Base-by-base conservation (phyloP, 2,329 filamentous ascomycete species). In the Stemphylium vesicarium region DNA sequence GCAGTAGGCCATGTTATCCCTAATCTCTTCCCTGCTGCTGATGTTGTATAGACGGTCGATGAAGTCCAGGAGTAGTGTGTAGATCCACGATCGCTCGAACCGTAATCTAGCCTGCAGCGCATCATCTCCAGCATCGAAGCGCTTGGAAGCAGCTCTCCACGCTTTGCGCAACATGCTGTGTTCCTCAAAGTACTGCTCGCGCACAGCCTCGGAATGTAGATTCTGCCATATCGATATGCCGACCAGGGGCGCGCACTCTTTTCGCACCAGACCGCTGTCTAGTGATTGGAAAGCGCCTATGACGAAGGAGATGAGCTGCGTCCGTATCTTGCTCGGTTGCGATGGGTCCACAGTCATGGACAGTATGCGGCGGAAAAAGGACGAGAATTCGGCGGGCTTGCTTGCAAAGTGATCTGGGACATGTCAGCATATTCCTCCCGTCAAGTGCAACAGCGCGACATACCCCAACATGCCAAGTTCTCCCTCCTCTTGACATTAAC, bases 181-280 rank as follows among this genome's bases (percentile, higher is more conserved):
- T 63, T 90, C 87, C 38, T 91, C 87, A 26, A 99, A 82, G 50
- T 87, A 85, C 31, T 80, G 80, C 50, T 96, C 91, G 63, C 92
- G 85, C 59, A 87, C 85, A 54, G 84, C 82, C 31, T 96, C 92
- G 52, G 85, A 90, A 26, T 91, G 90, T 33, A 99, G 79, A 71
- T 96, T 96, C 69, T 98, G 91, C 95, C 95, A 99, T 66, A 95
- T 92, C 1, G 91, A 89, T 66, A 99, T 96, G 11, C 92, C 95
- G 16, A 99, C 94, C 46, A 99, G 80, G 1, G 96, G 92, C 6
- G 94, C 95, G 76, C 95, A 98, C 80, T 99, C 95, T 75, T 97
- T 98, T 59, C 95, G 88, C 44, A 99, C 90, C 51, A 96, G 85
- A 33, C 85, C 85, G 71, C 88, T 93, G 74, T 99, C 96, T 29